Base-by-base conservation (phyloP, 2,329 filamentous ascomycete genomes). In the Fusarium musae region DNA sequence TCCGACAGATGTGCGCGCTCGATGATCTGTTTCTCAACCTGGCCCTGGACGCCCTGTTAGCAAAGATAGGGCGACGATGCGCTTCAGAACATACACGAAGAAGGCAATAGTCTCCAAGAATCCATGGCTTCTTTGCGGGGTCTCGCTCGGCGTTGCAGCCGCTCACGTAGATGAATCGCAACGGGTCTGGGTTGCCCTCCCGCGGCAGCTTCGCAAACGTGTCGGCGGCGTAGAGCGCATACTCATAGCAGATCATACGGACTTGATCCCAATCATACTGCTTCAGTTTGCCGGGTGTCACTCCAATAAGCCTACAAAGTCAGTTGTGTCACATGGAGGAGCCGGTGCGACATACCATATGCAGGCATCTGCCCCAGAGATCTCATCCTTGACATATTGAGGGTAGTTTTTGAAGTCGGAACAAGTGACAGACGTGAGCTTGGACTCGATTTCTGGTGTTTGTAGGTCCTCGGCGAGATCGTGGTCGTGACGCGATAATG, bases 81-180 rank as follows among this genome's bases (percentile, higher is more conserved):
- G 17, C 4, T 17, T 9, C 19, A 37, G 32, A 34, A 76, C 82
- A 70, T 78, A 87, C 87, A n/a, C 87, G 77, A 82, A 89, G 82
- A 15, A 84, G 62, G 12, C 57, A 70, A 63, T 88, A 89, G 44
- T 87, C 79, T 1, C 73, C 74, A 34, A 83, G 72, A 12, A 82
- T 72, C 66, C 68, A 75, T 3, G 82, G 83, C 58, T 78, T 85
- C 76, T 87, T 84, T 17, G 74, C 81, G 26, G 80, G 84, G 52
- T 89, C 87, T 3, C 85, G 82, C 69, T 84, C 82, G 5, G 82
- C 80, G 2, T 76, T 78, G 4, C 78, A 72, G 5, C 87, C 88
- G 69, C 87, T 89, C 66, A 86, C 81, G 73, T 87, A 88, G 5
- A 87, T 56, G 65, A 87, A 88, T 3, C 83, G 83, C 39, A 87